Evolutionary conservation across 2,329 filamentous ascomycete species (phyloP).

Genomic region (Exophiala aquamarina): DNA sequence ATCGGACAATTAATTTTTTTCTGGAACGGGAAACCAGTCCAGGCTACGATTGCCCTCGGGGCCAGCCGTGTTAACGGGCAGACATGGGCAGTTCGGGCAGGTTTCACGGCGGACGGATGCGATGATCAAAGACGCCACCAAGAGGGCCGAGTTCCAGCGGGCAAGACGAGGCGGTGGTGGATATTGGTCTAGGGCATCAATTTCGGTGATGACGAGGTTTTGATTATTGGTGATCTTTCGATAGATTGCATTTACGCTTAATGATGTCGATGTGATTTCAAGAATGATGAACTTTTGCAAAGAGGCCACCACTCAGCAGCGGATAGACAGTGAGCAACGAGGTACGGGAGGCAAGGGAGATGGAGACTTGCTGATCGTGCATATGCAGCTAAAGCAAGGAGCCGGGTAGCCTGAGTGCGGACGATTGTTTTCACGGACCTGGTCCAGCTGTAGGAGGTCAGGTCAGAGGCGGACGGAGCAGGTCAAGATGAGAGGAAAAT

Average conservation of each 20-base stretch:
- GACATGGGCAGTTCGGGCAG: background rate
- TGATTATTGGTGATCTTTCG: conserved; percentile 20
- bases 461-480: background rate
- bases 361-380: conserved; percentile 17
- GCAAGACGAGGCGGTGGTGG: conserved; percentile 6
- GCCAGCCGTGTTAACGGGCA: conserved; percentile 17
- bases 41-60: conserved; percentile 13
- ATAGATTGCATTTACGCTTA: conserved; percentile 18
- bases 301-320: conserved; percentile 17
- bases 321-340: background rate
- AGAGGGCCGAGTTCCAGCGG: background rate
- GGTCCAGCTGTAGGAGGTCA: no score
- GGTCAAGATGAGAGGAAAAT: conserved; percentile 10
- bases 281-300: conserved; percentile 10
- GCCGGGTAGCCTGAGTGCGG: conserved; percentile 1
- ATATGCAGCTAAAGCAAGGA: conserved; percentile 21
- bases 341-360: conserved; percentile 4
- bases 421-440: conserved; percentile 1
- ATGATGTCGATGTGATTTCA: conserved; percentile 17
- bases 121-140: conserved; percentile 17
- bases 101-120: no score
- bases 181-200: conserved; percentile 8
- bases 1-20: conserved; percentile 13
- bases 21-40: conserved; percentile 18
- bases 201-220: conserved; percentile 15